Conservation (phyloP, 164 flowering plant genomes). For the Malania oleifera region DNA sequence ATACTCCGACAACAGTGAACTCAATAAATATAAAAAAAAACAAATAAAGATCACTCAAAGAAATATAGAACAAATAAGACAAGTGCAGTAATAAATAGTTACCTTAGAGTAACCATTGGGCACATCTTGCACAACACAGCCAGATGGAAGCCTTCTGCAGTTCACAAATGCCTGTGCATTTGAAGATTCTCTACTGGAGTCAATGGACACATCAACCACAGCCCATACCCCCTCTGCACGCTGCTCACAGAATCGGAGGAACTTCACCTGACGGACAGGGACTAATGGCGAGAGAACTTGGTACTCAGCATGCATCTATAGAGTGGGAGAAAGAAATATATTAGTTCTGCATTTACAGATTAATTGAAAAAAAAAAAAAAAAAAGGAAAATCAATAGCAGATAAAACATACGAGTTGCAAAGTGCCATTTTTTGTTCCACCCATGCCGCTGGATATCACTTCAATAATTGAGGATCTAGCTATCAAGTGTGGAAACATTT, state of each 20-base stretch:
- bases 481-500: conserved; percentile 60
- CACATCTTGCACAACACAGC: conserved; percentile 73
- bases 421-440: conserved; percentile 50
- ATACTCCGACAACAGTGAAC: background rate
- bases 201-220: conserved; percentile 72
- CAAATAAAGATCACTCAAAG: background rate
- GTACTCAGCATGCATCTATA: conserved; percentile 73
- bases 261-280: conserved; percentile 54
- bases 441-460: conserved; percentile 41
- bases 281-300: conserved; percentile 75
- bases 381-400: background rate
- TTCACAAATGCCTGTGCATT: conserved; percentile 17
- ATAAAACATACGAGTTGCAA: conserved; percentile 55
- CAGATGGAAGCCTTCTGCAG: conserved; percentile 82
- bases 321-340: background rate
- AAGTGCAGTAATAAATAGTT: conserved; percentile 1
- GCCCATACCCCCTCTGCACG: conserved; percentile 74
- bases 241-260: conserved; percentile 83
- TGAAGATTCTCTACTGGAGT: conserved; percentile 30
- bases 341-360: conserved; percentile 1
- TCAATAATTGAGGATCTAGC: conserved; percentile 46
- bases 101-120: conserved; percentile 79
- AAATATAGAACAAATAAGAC: background rate
- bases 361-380: background rate
- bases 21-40: background rate